A percentile compares a stretch with the other conserved stretches of the same genome.
Conservation (phyloP, 2,329 filamentous ascomycete species). For the Lecanicillium sp. region DNA sequence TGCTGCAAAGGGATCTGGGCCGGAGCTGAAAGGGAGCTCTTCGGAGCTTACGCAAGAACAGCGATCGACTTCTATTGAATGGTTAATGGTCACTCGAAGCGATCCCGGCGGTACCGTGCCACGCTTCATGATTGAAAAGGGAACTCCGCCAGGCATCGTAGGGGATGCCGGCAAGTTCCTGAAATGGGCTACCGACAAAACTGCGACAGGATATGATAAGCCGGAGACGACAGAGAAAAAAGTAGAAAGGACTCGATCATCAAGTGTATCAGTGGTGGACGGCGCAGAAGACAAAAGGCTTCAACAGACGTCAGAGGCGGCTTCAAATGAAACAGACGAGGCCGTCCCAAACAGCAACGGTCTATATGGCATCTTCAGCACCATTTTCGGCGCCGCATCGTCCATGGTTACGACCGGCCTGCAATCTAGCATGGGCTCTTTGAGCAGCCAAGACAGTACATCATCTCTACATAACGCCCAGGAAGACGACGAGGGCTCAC, state of each 20-base stretch:
- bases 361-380: conserved; percentile 47
- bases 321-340: conserved; percentile 17
- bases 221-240: conserved; percentile 8
- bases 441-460: conserved; percentile 17
- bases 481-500: conserved; percentile 17
- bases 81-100: conserved; percentile 87
- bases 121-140: conserved; percentile 83
- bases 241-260: not conserved
- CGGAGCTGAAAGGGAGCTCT: conserved; percentile 9
- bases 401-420: conserved; percentile 33
- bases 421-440: conserved; percentile 19
- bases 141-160: conserved; percentile 73
- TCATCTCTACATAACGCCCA: conserved; percentile 14
- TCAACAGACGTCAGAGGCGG: conserved; percentile 22
- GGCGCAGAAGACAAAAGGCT: conserved; percentile 14
- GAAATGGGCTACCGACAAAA: conserved; percentile 53
- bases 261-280: not conserved
- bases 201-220: conserved; percentile 18
- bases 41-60: conserved; percentile 17
- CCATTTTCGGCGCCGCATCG: conserved; percentile 42
- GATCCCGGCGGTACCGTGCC: conserved; percentile 85
- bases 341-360: conserved; percentile 33
- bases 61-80: conserved; percentile 54
- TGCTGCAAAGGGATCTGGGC: not conserved
- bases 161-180: conserved; percentile 74